Evolutionary conservation across 179 eudicot species (phyloP).

Genomic region (Amaranthus tricolor): DNA sequence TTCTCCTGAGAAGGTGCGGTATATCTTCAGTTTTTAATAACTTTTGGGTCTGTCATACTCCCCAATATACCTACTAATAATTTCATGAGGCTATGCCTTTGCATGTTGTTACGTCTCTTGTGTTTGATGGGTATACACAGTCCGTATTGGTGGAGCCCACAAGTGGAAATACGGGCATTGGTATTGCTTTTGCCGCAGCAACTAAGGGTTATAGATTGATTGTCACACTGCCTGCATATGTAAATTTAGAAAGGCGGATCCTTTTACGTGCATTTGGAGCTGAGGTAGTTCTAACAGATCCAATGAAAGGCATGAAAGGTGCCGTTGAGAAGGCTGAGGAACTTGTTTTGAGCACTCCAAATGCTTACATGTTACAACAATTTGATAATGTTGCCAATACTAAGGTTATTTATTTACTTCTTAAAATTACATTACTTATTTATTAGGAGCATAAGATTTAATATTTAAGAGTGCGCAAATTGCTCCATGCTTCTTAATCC

Average conservation of each 20-base stretch:
- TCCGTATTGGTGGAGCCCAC: conserved; percentile 62
- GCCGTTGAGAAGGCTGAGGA: conserved; percentile 75
- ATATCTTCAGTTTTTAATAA: neutral
- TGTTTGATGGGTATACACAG: conserved; percentile 28
- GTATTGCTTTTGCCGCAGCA: conserved; percentile 66
- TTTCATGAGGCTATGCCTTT: conserved; percentile 3
- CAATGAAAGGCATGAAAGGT: conserved; percentile 56
- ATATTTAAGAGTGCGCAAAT: neutral
- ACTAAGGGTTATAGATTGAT: conserved; percentile 58
- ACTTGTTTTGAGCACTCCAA: conserved; percentile 50
- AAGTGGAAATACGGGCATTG: conserved; percentile 71
- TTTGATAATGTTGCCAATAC: conserved; percentile 65
- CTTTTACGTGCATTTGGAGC: conserved; percentile 70
- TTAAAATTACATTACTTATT: neutral
- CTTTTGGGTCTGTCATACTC: neutral
- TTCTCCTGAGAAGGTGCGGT: conserved; percentile 56
- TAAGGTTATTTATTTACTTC: conserved; percentile 38
- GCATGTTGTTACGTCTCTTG: conserved; percentile 11
- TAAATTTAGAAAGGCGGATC: conserved; percentile 56
- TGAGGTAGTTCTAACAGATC: conserved; percentile 60
- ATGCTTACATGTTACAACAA: conserved; percentile 65
- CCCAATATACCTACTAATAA: neutral
- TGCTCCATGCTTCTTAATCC: neutral
- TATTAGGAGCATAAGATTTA: neutral
- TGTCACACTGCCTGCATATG: conserved; percentile 66